Conservation (phyloP, 2,329 filamentous ascomycete species). For the Ceratocystiopsis sp. region DNA sequence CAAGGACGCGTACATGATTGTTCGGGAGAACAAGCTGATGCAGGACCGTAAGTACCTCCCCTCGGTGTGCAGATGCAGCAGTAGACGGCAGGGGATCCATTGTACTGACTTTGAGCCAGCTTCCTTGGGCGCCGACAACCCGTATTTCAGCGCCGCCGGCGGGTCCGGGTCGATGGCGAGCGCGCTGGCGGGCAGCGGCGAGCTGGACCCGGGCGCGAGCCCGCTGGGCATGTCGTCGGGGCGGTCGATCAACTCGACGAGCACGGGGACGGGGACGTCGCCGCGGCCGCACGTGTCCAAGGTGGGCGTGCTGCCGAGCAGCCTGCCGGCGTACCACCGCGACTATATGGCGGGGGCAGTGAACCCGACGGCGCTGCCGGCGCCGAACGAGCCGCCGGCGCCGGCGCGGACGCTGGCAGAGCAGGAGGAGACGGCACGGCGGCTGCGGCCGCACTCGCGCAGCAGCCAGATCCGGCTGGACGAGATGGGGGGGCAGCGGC, state of each 20-base stretch:
- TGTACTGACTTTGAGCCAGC: conserved; percentile 1
- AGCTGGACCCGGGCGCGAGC: conserved; percentile 24
- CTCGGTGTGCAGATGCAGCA: conserved; percentile 3
- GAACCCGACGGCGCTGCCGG: conserved; percentile 26
- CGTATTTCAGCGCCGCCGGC: conserved; percentile 26
- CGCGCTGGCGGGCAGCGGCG: conserved; percentile 19
- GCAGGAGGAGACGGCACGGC: conserved; percentile 62
- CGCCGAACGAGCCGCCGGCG: conserved; percentile 29
- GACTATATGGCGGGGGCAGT: conserved; percentile 57
- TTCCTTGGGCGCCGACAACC: conserved; percentile 30
- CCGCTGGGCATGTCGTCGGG: conserved; percentile 38
- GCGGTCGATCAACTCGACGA: conserved; percentile 32
- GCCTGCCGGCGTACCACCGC: conserved; percentile 75
- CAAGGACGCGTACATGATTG: conserved; percentile 97
- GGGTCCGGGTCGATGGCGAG: conserved; percentile 39
- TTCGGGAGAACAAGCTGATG: conserved; percentile 96
- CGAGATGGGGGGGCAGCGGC: conserved; percentile 35
- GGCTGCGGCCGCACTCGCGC: conserved; percentile 72
- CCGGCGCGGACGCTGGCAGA: conserved; percentile 49
- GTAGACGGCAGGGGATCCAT: background rate
- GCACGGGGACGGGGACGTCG: conserved; percentile 20
- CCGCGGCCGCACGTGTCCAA: conserved; percentile 56
- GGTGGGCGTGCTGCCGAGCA: conserved; percentile 81
- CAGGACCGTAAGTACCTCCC: conserved; percentile 60
- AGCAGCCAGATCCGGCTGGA: conserved; percentile 49